A percentile compares a stretch with the other conserved stretches of the same genome.
Evolutionary conservation across 73 alveolate species (phyloP).

Genomic region (Symbiodinium pilosum): DNA sequence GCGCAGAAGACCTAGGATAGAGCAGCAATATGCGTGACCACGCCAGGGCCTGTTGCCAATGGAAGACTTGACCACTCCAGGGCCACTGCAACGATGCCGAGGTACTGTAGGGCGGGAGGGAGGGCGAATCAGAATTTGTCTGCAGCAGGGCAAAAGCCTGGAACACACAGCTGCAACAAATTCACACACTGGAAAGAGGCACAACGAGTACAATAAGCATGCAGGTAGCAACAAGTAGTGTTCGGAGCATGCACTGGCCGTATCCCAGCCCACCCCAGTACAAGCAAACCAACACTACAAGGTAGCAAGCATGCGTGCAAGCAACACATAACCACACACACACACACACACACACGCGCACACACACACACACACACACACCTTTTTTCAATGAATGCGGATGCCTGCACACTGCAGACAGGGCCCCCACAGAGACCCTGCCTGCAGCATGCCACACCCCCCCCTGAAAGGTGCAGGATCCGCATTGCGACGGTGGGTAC

Average conservation of each 20-base stretch:
- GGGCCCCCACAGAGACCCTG: not conserved
- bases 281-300: not conserved
- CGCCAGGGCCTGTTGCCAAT: not conserved
- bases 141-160: not conserved
- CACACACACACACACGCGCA: too few species aligned
- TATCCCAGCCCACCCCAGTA: not conserved
- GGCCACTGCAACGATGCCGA: too few species aligned
- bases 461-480: not conserved
- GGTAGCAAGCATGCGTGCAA: too few species aligned
- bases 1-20: not conserved
- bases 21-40: not conserved
- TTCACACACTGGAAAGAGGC: too few species aligned
- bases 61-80: too few species aligned
- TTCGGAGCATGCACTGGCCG: not conserved
- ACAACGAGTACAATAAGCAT: not conserved
- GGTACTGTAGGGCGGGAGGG: not conserved
- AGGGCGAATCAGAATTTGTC: not conserved
- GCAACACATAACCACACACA: too few species aligned
- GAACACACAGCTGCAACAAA: too few species aligned
- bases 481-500: not conserved
- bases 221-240: not conserved
- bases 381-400: too few species aligned
- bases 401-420: not conserved
- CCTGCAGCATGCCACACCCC: not conserved
- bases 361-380: too few species aligned